Percentiles rank a stretch among this genome's conserved stretches.
These are phyloP conservation scores for Platanus orientalis DNA, from an alignment of 164 flowering plant species.

Conservation along the genomic window DNA sequence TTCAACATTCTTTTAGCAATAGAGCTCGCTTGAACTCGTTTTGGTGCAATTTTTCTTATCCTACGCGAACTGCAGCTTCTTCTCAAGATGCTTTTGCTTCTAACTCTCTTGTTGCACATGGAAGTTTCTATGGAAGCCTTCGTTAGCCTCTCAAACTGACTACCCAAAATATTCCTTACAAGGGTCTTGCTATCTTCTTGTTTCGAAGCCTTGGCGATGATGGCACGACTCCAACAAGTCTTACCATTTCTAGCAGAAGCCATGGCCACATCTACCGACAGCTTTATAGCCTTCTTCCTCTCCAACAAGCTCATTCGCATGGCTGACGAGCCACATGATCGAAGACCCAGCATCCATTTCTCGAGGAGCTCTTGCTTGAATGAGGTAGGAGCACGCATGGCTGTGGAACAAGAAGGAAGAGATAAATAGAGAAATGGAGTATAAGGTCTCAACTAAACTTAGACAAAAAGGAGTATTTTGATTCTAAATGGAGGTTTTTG, in stretches of 20 bases:
- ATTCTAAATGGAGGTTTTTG: no score
- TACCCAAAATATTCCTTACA: constrained; percentile 29
- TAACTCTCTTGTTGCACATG: constrained; percentile 17
- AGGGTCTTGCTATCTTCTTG: constrained; percentile 19
- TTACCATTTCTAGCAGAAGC: constrained; percentile 50
- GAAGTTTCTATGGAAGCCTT: constrained; percentile 2
- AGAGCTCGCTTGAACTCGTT: constrained; percentile 18
- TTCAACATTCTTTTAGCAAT: constrained; percentile 52
- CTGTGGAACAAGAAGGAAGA: constrained; percentile 6
- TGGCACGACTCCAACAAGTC: constrained; percentile 71
- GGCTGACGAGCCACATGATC: constrained; percentile 2
- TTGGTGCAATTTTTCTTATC: constrained; percentile 14
- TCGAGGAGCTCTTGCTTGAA: constrained; percentile 50
- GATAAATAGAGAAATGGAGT: no score
- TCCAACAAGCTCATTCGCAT: constrained; percentile 38
- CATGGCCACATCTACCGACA: constrained; percentile 74
- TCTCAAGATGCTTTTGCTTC: constrained; percentile 48
- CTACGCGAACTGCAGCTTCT: constrained; percentile 20
- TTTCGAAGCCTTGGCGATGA: constrained; percentile 37
- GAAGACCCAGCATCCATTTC: constrained; percentile 55
- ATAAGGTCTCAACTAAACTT: no score
- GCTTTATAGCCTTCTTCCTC: constrained; percentile 59
- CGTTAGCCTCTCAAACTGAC: constrained; percentile 7
- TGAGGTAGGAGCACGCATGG: constrained; percentile 31
- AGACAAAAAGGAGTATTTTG: neutral